Evolutionary conservation across 2,329 filamentous ascomycete genomes (phyloP).

Genomic region (Colletotrichum cereale): DNA sequence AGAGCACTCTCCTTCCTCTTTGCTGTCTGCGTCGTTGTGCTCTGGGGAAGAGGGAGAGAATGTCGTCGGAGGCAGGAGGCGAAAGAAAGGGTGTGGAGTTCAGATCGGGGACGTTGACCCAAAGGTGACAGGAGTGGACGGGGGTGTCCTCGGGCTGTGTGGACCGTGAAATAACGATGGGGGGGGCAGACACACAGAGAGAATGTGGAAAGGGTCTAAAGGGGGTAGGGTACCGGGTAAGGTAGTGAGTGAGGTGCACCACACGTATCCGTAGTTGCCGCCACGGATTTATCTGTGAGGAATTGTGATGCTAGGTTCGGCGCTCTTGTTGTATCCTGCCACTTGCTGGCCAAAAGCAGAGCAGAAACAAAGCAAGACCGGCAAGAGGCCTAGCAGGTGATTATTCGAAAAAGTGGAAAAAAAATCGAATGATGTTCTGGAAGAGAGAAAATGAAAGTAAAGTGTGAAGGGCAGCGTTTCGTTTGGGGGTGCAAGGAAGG

Average conservation of each 20-base stretch:
- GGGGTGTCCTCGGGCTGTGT: constrained; percentile 35
- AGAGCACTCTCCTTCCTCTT: constrained; percentile 21
- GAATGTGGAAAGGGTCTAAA: constrained; percentile 32
- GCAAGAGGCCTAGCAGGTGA: neutral
- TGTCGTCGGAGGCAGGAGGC: constrained; percentile 39
- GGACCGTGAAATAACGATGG: constrained; percentile 40
- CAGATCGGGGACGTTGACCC: constrained; percentile 39
- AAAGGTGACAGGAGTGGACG: constrained; percentile 39
- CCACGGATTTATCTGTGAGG: constrained; percentile 8
- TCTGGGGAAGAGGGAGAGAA: constrained; percentile 38
- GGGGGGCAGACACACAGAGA: neutral
- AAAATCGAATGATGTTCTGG: constrained; percentile 19
- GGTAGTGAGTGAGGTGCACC: constrained; percentile 9
- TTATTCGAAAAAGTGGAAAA: constrained; percentile 17
- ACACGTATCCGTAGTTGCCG: constrained; percentile 22
- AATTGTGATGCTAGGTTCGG: constrained; percentile 8
- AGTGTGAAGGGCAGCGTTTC: constrained; percentile 33
- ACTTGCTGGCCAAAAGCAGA: neutral
- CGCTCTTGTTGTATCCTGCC: constrained; percentile 10
- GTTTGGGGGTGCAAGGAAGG: constrained; percentile 38
- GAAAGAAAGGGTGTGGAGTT: constrained; percentile 40
- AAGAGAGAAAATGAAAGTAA: constrained; percentile 9
- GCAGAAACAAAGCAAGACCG: constrained; percentile 7
- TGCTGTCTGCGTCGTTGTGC: constrained; percentile 31
- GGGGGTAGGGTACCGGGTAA: constrained; percentile 10